Evolutionary conservation across 1,284 basidiomycete species (phyloP), one percentile per base, ranked within the genome.

Genomic region (Exobasidium rhododendri): DNA sequence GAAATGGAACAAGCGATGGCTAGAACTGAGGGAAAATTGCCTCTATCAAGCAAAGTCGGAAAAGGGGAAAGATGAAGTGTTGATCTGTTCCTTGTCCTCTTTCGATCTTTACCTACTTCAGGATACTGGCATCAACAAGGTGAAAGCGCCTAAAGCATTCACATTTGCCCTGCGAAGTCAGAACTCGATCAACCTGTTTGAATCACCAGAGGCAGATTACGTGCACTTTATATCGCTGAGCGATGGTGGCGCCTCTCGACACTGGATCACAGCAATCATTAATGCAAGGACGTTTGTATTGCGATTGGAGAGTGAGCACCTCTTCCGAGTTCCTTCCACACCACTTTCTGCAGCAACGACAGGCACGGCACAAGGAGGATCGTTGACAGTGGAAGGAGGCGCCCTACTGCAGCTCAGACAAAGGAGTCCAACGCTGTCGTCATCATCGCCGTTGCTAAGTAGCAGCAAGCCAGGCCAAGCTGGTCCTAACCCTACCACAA

Each of bases 1-100:
- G 50, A 76, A 74, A 59, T 78, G 77, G 74, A 68, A 56, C 56
- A 73, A 72, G 56, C 65, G 74, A 4, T 79, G 78, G 78, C 64
- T 79, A 35, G 78, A 79, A 64, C 62, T 79, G 53, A 70, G 77
- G 4, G 78, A 79, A 29, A 73, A 79, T 26, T 62, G 59, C 11
- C 65, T 79, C 4, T 79, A 62, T 52, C 68, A 72, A 31, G 77
- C 77, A 29, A 76, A 76, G 64, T 70, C 70, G 28, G 77, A 77
- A 26, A 78, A 72, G 62, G 75, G 77, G 59, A 77, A 76, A 59
- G 71, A 77, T 46, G 75, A 75, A 54, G 63, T 43, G 26, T 47
- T 64, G 40, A 64, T 78, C 44, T 76, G 74, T 47, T 61, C 71
- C 35, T 66, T 80, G 58, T 69, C 74, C 40, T 66, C 64, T 7